Evolutionary conservation across 2,329 filamentous ascomycete genomes (phyloP).

Genomic region (Epicoccum nigrum): DNA sequence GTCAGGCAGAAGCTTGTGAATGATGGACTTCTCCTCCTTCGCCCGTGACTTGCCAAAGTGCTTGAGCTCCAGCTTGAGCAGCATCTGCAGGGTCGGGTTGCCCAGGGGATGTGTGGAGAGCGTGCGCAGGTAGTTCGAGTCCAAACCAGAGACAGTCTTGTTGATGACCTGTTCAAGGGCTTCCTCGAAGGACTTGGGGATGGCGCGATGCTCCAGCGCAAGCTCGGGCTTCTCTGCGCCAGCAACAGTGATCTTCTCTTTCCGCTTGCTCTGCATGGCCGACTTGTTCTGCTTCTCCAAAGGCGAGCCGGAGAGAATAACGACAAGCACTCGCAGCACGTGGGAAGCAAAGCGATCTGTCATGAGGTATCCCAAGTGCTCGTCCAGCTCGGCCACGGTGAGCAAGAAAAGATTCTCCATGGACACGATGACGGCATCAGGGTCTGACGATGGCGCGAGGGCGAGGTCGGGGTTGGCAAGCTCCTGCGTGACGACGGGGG

Average conservation of each 20-base stretch:
- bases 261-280: constrained; percentile 88
- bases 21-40: constrained; percentile 70
- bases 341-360: constrained; percentile 92
- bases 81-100: constrained; percentile 89
- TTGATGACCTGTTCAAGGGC: constrained; percentile 82
- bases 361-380: constrained; percentile 79
- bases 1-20: constrained; percentile 79
- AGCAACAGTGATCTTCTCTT: constrained; percentile 73
- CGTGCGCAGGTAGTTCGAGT: constrained; percentile 79
- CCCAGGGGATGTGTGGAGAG: constrained; percentile 88
- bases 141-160: constrained; percentile 75
- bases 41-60: constrained; percentile 71
- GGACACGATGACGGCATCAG: constrained; percentile 61
- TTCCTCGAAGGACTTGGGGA: constrained; percentile 78
- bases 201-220: constrained; percentile 54
- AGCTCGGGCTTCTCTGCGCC: constrained; percentile 55
- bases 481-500: constrained; percentile 78
- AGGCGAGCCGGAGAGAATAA: constrained; percentile 83
- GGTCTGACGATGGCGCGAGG: constrained; percentile 52
- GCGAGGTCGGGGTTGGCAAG: constrained; percentile 57
- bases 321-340: constrained; percentile 80
- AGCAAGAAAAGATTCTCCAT: constrained; percentile 87
- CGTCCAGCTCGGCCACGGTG: constrained; percentile 86
- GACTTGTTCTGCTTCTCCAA: constrained; percentile 69
- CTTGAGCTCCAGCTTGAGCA: constrained; percentile 84